Conservation (phyloP, 179 eudicot genomes). For the Silene coronaria region DNA sequence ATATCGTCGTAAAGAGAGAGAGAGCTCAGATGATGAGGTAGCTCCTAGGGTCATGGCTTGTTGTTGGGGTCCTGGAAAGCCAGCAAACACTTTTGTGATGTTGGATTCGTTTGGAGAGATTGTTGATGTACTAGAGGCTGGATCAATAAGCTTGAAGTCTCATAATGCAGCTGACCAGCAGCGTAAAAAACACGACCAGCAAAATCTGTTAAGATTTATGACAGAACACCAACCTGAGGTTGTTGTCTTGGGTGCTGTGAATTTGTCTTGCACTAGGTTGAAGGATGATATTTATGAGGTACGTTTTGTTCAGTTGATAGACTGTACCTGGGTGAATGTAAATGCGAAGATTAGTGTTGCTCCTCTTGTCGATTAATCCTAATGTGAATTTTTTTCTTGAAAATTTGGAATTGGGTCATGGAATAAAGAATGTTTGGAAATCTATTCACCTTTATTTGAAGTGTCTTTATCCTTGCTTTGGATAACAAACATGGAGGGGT, state of each 20-base stretch:
- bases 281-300: conserved; percentile 98
- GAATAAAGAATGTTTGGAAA: no score
- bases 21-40: conserved; percentile 73
- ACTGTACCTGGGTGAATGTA: neutral
- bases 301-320: conserved; percentile 9
- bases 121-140: conserved; percentile 73
- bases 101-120: conserved; percentile 93
- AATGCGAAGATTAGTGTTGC: neutral
- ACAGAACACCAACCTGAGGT: conserved; percentile 94
- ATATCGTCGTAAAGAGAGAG: conserved; percentile 75
- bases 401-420: no score
- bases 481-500: no score
- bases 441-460: no score
- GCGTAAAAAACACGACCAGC: conserved; percentile 90
- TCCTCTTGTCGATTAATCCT: neutral
- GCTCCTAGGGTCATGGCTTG: conserved; percentile 99
- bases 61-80: conserved; percentile 96
- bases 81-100: conserved; percentile 94
- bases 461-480: no score
- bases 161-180: conserved; percentile 70
- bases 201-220: conserved; percentile 73
- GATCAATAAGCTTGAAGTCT: conserved; percentile 62
- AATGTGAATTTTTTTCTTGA: no score
- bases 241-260: conserved; percentile 85
- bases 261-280: conserved; percentile 70